Evolutionary conservation across 2,329 filamentous ascomycete genomes (phyloP), one percentile per base, ranked within the genome.

Genomic region (Ophiostoma sp.): DNA sequence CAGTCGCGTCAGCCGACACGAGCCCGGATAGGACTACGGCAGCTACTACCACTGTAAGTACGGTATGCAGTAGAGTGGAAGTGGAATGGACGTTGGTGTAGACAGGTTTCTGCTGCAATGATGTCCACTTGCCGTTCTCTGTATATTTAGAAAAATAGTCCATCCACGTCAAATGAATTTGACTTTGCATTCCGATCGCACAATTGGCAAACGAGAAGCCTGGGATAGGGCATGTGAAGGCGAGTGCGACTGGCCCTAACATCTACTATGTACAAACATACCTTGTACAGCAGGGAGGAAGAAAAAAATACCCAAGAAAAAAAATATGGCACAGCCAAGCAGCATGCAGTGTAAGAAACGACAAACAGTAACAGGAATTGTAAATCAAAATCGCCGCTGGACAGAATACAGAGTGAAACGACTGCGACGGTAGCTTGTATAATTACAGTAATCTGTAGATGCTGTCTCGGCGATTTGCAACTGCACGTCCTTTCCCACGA

Each of bases 1-100:
- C 57, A 62, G 57, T 62, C 57, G 23, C 33, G 57, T 62, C 57
- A 62, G 27, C 57, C 57, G 57, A 20, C 57, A 62, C 57, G 35
- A 57, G n/a, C 10, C 57, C 57, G 57, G 57, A 62, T 62, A 31
- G 6, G 57, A 62, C 15, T 27, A 27, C 27, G 57, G 57, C 52
- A 15, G 52, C n/a, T 41, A 41, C 10, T 13, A 31, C 27, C 3
- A 31, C 27, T 31, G 27, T 31, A 31, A 31, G 27, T 31, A 31
- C 27, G 27, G 11, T 17, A 57, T 27, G 52, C 4, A n/a, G 11
- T 27, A 31, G 4, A 17, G 15, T 27, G n/a, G n/a, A 20, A 54
- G 7, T n/a, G n/a, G n/a, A 54, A n/a, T 54, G 52, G n/a, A 8
- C 27, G 10, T 57, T 48, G 20, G 44, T 20, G 17, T 20, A 7